phyloP scores from a whole-genome alignment of 2,329 filamentous ascomycete genomes.

The Calonectria naviculata region DNA sequence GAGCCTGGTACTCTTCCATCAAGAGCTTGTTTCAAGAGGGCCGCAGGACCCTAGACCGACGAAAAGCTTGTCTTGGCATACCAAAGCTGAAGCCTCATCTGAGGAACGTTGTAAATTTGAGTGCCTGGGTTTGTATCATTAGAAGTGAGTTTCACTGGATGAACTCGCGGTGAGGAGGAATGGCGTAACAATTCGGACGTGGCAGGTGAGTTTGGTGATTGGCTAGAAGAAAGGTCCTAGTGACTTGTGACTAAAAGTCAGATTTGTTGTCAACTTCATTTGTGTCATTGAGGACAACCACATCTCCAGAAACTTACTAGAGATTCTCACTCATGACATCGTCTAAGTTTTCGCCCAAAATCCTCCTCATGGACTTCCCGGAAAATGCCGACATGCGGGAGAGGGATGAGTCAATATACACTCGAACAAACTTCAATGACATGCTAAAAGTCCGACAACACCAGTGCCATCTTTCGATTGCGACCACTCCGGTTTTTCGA shows the following conservation, averaged over 20 bases:
- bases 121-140: background rate
- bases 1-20: background rate
- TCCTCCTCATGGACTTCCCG: background rate
- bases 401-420: background rate
- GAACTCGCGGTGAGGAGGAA: background rate
- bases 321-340: background rate
- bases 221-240: background rate
- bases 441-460: too few species aligned
- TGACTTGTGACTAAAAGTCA: background rate
- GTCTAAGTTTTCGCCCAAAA: background rate
- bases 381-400: background rate
- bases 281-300: background rate
- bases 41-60: background rate
- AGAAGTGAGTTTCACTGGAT: background rate
- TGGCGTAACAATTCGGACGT: background rate
- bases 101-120: background rate
- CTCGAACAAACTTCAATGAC: background rate
- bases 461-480: too few species aligned
- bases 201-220: background rate
- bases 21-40: background rate
- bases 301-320: background rate
- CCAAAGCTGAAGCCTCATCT: background rate
- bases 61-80: background rate
- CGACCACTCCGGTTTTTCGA: too few species aligned
- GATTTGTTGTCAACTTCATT: background rate